Evolutionary conservation across 257 asterid species (phyloP).

Genomic region (Nicotiana sylvestris): DNA sequence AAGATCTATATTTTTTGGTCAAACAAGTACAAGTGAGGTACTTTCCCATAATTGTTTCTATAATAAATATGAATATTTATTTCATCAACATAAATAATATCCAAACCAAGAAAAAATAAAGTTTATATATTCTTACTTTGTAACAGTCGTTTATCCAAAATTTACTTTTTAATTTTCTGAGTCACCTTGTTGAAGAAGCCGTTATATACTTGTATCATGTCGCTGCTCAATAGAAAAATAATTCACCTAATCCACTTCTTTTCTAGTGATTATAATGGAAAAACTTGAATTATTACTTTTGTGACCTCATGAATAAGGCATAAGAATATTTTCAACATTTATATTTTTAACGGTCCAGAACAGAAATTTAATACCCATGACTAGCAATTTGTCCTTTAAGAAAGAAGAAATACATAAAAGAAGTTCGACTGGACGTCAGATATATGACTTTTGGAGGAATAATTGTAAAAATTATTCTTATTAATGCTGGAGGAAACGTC

Average conservation of each 20-base stretch:
- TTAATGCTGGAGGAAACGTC: background rate
- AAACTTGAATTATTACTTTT: background rate
- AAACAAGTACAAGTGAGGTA: too few species aligned
- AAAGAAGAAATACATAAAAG: background rate
- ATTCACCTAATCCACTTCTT: constrained; percentile 7
- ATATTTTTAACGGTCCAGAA: background rate
- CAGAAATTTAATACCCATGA: background rate
- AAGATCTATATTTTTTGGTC: too few species aligned
- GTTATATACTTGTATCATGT: background rate
- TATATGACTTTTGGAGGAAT: background rate
- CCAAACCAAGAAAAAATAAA: too few species aligned
- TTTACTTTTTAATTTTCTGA: background rate
- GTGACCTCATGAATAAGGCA: background rate
- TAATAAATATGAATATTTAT: too few species aligned
- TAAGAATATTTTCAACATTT: background rate
- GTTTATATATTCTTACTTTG: too few species aligned
- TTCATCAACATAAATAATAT: too few species aligned
- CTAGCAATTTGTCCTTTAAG: background rate
- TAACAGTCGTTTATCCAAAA: background rate
- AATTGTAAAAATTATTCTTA: background rate
- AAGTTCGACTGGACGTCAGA: background rate
- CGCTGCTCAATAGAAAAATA: background rate
- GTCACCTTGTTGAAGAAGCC: background rate
- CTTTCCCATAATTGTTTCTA: too few species aligned
- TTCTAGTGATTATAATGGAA: background rate